Conservation (phyloP, 495 filamentous ascomycete genomes). For the Penicillium antarcticum region DNA sequence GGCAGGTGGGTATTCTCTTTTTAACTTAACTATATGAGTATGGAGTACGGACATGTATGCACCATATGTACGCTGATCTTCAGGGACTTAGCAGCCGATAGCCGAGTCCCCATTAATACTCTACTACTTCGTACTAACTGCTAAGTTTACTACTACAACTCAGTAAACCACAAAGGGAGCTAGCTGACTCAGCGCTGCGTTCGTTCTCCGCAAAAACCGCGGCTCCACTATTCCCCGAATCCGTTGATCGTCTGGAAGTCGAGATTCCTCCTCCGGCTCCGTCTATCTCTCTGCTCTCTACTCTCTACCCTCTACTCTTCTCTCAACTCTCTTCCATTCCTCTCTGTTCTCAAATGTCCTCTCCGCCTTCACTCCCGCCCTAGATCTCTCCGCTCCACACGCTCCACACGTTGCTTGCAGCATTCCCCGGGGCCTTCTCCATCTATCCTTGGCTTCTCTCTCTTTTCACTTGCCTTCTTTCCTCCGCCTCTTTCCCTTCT, state of each 20-base stretch:
- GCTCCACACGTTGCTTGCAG: slow-evolving; percentile 6
- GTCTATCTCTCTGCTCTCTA: background rate
- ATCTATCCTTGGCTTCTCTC: slow-evolving; percentile 7
- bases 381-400: slow-evolving; percentile 9
- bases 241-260: slow-evolving; percentile 21
- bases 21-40: slow-evolving; percentile 7
- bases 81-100: slow-evolving; percentile 24
- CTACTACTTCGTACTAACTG: too few relatives aligned
- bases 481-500: slow-evolving; percentile 13
- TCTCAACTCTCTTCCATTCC: background rate
- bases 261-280: slow-evolving; percentile 15
- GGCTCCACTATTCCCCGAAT: slow-evolving; percentile 37
- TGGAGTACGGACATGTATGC: background rate
- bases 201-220: slow-evolving; percentile 27
- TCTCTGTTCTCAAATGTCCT: slow-evolving; percentile 6
- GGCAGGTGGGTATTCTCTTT: slow-evolving; percentile 26
- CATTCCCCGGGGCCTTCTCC: slow-evolving; percentile 5
- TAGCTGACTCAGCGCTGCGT: slow-evolving; percentile 14
- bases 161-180: too few relatives aligned
- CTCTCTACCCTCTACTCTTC: background rate
- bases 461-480: slow-evolving; percentile 8
- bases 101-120: too few relatives aligned
- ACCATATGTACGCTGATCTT: slow-evolving; percentile 12
- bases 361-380: slow-evolving; percentile 8
- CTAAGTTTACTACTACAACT: too few relatives aligned